phyloP scores from a whole-genome alignment of 108 stramenopile genomes.

The Licmophora abbreviata region DNA sequence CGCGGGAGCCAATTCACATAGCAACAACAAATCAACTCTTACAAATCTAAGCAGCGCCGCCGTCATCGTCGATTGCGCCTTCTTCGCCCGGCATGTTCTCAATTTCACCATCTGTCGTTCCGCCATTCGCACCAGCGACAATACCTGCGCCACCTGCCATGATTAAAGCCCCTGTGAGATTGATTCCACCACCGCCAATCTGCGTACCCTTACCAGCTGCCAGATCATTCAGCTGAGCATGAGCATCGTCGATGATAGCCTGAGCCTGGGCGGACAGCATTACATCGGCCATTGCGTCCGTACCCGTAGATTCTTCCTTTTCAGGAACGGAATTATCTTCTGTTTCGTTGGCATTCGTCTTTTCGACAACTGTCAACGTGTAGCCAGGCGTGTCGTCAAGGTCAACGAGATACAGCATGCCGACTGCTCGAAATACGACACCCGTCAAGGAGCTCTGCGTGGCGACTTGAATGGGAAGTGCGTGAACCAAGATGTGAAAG shows the following conservation, averaged over 20 bases:
- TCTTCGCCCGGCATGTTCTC: too few species aligned
- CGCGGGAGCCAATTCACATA: too few species aligned
- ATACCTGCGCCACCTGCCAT: too few species aligned
- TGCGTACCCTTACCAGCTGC: too few species aligned
- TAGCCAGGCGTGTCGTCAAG: slow-evolving; percentile 22
- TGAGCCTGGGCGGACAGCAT: slow-evolving; percentile 3
- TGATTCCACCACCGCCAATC: too few species aligned
- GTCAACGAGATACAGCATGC: slow-evolving; percentile 30
- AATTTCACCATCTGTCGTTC: too few species aligned
- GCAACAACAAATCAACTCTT: too few species aligned
- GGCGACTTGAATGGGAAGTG: slow-evolving; percentile 27
- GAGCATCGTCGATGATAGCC: slow-evolving; percentile 6
- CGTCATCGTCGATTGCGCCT: too few species aligned
- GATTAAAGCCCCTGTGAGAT: too few species aligned
- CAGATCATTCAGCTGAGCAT: slow-evolving; percentile 2
- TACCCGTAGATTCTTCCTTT: too few species aligned
- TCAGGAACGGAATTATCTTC: neutral
- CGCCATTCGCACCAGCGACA: too few species aligned
- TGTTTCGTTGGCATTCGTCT: neutral
- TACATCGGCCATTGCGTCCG: neutral
- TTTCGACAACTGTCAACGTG: slow-evolving; percentile 10
- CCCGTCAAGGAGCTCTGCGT: slow-evolving; percentile 13
- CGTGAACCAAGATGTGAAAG: slow-evolving; percentile 31
- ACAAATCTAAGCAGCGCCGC: too few species aligned
- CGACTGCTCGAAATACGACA: slow-evolving; percentile 24